Evolutionary conservation across 73 alveolate genomes (phyloP).

Genomic region (Paraurostyla sp.): DNA sequence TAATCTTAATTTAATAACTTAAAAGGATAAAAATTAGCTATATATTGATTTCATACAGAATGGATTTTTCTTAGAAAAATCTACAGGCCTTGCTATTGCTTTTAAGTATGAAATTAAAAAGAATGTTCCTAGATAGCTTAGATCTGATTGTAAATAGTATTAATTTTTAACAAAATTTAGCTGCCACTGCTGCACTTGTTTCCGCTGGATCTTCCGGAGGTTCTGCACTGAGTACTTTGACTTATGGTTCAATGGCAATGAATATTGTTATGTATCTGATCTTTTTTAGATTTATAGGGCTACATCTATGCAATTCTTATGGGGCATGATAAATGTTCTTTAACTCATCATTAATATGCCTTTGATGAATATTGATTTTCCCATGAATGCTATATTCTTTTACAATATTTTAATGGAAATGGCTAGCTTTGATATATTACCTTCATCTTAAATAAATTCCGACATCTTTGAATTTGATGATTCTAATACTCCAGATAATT

Average conservation of each 20-base stretch:
- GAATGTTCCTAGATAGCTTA: neutral
- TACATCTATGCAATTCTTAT: conserved; percentile 26
- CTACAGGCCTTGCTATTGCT: neutral
- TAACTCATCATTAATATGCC: conserved; percentile 51
- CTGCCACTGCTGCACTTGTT: conserved; percentile 23
- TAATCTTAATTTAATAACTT: neutral
- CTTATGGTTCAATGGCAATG: conserved; percentile 38
- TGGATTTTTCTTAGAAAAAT: neutral
- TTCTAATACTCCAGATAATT: neutral
- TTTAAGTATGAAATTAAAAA: neutral
- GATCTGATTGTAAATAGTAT: neutral
- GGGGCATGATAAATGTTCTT: conserved; percentile 59
- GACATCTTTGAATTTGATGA: conserved; percentile 16
- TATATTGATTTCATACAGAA: neutral
- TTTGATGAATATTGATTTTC: conserved; percentile 38
- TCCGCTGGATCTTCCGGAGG: neutral
- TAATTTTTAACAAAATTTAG: neutral
- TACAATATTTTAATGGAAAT: conserved; percentile 25
- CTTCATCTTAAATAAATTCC: neutral
- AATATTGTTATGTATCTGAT: conserved; percentile 17
- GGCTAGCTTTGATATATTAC: conserved; percentile 51
- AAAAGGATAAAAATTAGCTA: neutral
- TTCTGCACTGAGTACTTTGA: neutral
- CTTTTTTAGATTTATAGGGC: conserved; percentile 20
- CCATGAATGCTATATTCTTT: conserved; percentile 41